Evolutionary conservation across 2,329 filamentous ascomycete species (phyloP), one percentile per base, ranked within the genome.

Genomic region (Parastagonospora avenae): DNA sequence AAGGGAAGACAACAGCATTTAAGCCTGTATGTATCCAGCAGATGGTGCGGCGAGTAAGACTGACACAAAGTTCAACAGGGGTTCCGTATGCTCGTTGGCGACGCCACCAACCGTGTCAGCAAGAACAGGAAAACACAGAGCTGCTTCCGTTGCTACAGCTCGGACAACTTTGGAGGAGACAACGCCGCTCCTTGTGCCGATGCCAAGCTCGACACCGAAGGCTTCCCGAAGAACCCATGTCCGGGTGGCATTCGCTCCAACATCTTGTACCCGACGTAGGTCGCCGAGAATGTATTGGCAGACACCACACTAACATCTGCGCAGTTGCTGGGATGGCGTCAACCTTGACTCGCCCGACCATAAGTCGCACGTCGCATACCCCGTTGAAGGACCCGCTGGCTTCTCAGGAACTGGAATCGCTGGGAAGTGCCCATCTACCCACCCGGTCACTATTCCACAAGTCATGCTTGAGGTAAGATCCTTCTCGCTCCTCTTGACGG

Each of bases 321-420:
- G 4, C 48, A 78, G 79, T 45, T 62, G 70, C 33, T 79, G 77
- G 77, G 77, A 80, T 51, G 77, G 77, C 54, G 72, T 71, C 58
- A 79, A 79, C 63, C 49, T 77, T 4, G 81, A 83, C 62, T 79
- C 79, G 16, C 47, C 65, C 1, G 78, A 86, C 68, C 83, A 86
- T 76, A 79, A 79, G 71, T 76, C 76, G 54, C 85, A 78, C 59
- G 74, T 78, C 9, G 66, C 76, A 5, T 78, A 78, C 48, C 76
- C 77, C 1, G 65, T 75, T 1, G 64, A 59, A 29, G 64, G 51
- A 9, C 62, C 60, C 2, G 57, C 61, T 12, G 45, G 54, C 2
- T 64, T 64, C 47, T 54, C 52, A 4, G 54, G 55, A 49, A n/a
- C 69, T 38, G 56, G 54, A 35, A 53, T 54, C 3, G 57, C 54